These are phyloP conservation scores for Westerdykella aurantiaca DNA, from an alignment of 2,329 filamentous ascomycete species.

Conservation along the genomic window DNA sequence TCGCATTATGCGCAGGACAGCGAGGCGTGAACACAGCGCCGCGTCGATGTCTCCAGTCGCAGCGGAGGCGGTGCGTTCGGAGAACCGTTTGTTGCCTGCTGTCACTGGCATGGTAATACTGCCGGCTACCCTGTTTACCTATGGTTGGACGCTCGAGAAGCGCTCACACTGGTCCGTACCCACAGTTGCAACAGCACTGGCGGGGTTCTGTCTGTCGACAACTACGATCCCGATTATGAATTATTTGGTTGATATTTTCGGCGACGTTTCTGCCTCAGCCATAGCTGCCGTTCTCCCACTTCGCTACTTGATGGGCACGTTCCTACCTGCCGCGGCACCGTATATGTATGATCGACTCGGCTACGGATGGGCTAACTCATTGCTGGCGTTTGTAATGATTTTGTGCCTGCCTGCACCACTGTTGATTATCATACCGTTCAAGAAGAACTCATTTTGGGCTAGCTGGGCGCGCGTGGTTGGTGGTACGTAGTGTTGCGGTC, in stretches of 20 bases:
- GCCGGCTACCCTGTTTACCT: slow-evolving; percentile 43
- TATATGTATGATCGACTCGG: too few relatives aligned
- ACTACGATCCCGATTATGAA: slow-evolving; percentile 48
- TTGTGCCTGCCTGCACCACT: too few relatives aligned
- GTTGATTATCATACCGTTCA: too few relatives aligned
- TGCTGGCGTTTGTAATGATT: too few relatives aligned
- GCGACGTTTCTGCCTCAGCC: slow-evolving; percentile 52
- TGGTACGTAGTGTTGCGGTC: too few relatives aligned
- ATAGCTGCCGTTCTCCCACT: slow-evolving; percentile 54
- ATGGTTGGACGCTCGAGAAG: slow-evolving; percentile 49
- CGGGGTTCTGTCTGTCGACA: slow-evolving; percentile 46
- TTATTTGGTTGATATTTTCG: slow-evolving; percentile 55
- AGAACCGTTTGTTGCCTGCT: slow-evolving; percentile 51
- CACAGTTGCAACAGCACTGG: slow-evolving; percentile 41
- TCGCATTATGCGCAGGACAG: too few relatives aligned
- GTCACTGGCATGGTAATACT: slow-evolving; percentile 45
- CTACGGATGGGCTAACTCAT: too few relatives aligned
- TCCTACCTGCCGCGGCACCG: too few relatives aligned
- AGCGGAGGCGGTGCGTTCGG: slow-evolving; percentile 45
- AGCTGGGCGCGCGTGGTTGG: too few relatives aligned
- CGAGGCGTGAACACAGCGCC: too few relatives aligned
- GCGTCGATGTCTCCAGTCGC: slow-evolving; percentile 43
- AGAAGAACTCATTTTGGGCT: too few relatives aligned
- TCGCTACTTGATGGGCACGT: slow-evolving; percentile 52
- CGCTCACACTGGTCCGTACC: slow-evolving; percentile 41